Percentiles rank a stretch among this genome's conserved stretches.
Conservation (phyloP, 2,329 filamentous ascomycete species). For the Exophiala sideris region DNA sequence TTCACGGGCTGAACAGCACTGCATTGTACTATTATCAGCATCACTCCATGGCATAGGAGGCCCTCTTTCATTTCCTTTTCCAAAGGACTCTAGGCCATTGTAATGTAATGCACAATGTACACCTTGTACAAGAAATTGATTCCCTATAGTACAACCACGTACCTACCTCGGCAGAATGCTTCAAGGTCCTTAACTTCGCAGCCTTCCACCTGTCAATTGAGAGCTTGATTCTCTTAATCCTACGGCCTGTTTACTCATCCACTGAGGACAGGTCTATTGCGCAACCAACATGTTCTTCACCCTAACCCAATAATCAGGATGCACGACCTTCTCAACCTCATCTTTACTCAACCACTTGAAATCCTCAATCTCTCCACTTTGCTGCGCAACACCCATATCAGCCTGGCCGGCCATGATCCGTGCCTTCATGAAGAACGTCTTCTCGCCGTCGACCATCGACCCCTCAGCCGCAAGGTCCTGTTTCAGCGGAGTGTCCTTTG, state of each 20-base stretch:
- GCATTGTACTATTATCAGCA: no score
- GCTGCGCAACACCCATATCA: conserved; percentile 51
- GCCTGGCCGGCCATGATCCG: conserved; percentile 97
- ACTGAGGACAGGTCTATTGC: conserved; percentile 49
- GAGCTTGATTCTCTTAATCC: not conserved
- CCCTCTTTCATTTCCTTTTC: no score
- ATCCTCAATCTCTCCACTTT: conserved; percentile 69
- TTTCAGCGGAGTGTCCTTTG: conserved; percentile 5
- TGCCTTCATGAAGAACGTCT: conserved; percentile 94
- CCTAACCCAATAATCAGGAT: conserved; percentile 65
- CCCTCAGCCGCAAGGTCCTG: conserved; percentile 13
- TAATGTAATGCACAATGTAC: no score
- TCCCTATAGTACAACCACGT: no score
- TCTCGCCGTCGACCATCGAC: conserved; percentile 60
- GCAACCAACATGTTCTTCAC: conserved; percentile 82
- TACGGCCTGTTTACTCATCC: not conserved
- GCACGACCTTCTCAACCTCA: conserved; percentile 69
- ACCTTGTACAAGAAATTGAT: no score
- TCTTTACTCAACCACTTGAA: conserved; percentile 93
- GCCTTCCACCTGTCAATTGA: not conserved
- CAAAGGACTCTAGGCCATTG: no score
- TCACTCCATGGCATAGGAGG: no score
- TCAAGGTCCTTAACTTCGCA: no score
- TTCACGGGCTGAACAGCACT: no score
- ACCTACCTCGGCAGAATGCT: no score